These are phyloP conservation scores for Carex myosuroides DNA, from an alignment of 176 grass and related monocot species.

Conservation along the genomic window DNA sequence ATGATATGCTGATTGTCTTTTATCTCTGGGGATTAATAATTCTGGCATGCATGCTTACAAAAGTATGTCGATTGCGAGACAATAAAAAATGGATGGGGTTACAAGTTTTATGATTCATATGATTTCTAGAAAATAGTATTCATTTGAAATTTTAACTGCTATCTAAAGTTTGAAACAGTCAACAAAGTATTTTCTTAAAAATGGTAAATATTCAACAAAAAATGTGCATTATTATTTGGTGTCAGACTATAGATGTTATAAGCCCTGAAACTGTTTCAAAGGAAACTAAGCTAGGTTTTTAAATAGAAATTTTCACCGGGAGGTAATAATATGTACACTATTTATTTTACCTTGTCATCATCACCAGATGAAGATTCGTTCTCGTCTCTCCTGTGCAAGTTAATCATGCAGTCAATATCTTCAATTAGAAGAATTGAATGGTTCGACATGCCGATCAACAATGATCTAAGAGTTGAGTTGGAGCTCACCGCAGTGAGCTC, in stretches of 20 bases:
- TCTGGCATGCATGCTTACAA: neutral
- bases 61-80: neutral
- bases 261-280: neutral
- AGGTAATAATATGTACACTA: neutral
- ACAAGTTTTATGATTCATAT: neutral
- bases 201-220: too few relatives aligned
- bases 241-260: neutral
- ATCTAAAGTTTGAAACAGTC: too few relatives aligned
- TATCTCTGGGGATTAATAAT: neutral
- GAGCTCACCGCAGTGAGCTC: constrained; percentile 57
- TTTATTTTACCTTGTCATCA: constrained; percentile 29
- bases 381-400: constrained; percentile 42
- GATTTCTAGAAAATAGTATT: neutral
- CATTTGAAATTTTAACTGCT: too few relatives aligned
- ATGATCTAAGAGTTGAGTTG: constrained; percentile 39
- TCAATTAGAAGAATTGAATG: constrained; percentile 82
- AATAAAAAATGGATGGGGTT: neutral
- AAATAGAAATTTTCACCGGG: neutral
- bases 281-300: neutral
- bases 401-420: constrained; percentile 76
- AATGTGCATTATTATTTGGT: neutral
- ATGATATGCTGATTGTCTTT: neutral
- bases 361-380: constrained; percentile 14
- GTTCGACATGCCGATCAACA: constrained; percentile 74
- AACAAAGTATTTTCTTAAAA: too few relatives aligned